Evolutionary conservation across 495 filamentous ascomycete species (phyloP).

Genomic region (Tuber calosporum): DNA sequence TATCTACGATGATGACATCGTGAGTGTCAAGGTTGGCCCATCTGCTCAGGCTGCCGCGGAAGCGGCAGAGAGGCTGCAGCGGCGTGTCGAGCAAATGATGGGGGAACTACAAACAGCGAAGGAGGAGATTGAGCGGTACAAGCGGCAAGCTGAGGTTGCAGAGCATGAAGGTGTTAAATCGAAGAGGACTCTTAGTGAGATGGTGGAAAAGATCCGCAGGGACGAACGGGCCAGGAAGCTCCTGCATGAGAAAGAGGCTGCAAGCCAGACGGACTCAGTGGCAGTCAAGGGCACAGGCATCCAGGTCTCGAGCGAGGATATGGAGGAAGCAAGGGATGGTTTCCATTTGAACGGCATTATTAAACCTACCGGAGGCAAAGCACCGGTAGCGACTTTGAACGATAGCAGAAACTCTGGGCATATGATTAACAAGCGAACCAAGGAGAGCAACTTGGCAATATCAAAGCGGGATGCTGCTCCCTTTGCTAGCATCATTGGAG

Average conservation of each 20-base stretch:
- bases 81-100: slow-evolving; percentile 69
- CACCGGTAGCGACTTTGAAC: slow-evolving; percentile 25
- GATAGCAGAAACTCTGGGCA: slow-evolving; percentile 14
- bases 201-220: slow-evolving; percentile 73
- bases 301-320: slow-evolving; percentile 22
- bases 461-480: slow-evolving; percentile 56
- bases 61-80: slow-evolving; percentile 55
- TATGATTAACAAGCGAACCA: slow-evolving; percentile 16
- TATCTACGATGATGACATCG: slow-evolving; percentile 24
- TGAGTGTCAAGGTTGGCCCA: slow-evolving; percentile 33
- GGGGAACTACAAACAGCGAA: slow-evolving; percentile 76
- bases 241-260: slow-evolving; percentile 21
- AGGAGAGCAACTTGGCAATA: slow-evolving; percentile 22
- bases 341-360: slow-evolving; percentile 21
- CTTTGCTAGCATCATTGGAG: slow-evolving; percentile 78
- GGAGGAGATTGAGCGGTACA: slow-evolving; percentile 69
- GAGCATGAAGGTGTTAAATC: slow-evolving; percentile 56
- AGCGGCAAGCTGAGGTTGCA: slow-evolving; percentile 67
- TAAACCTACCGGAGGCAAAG: slow-evolving; percentile 19
- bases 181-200: slow-evolving; percentile 70
- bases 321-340: slow-evolving; percentile 1
- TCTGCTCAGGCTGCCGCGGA: slow-evolving; percentile 45
- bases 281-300: slow-evolving; percentile 32
- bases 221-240: slow-evolving; percentile 51
- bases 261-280: slow-evolving; percentile 45